These are phyloP conservation scores for Ilyonectria mors-panacis DNA, from an alignment of 2,329 filamentous ascomycete species.

Conservation along the genomic window DNA sequence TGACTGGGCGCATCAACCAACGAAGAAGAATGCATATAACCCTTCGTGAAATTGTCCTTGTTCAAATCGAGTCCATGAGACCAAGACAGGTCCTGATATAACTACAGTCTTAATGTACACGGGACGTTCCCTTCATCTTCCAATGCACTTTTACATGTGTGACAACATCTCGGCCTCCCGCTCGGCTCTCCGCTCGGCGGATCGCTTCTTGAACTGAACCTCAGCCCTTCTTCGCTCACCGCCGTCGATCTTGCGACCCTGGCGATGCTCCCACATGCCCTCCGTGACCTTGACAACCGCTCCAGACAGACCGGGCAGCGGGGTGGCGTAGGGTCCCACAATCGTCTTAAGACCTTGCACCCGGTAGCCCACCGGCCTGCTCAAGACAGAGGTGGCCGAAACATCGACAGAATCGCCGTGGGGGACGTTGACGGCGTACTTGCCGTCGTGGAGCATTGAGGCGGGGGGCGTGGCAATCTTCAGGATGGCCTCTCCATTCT, in stretches of 20 bases:
- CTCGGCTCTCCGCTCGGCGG: slow-evolving; percentile 82
- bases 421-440: slow-evolving; percentile 71
- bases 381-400: slow-evolving; percentile 33
- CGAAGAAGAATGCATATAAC: no score
- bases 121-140: slow-evolving; percentile 35
- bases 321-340: slow-evolving; percentile 80
- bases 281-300: slow-evolving; percentile 81
- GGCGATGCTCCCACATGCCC: slow-evolving; percentile 92
- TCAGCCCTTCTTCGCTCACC: slow-evolving; percentile 92
- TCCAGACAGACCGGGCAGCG: slow-evolving; percentile 75
- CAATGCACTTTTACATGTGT: slow-evolving; percentile 49
- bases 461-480: slow-evolving; percentile 61
- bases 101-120: slow-evolving; percentile 50
- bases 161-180: slow-evolving; percentile 59
- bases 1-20: background rate
- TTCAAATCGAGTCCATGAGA: slow-evolving; percentile 23
- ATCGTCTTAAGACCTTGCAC: slow-evolving; percentile 80
- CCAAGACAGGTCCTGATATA: slow-evolving; percentile 44
- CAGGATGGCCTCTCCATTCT: slow-evolving; percentile 67
- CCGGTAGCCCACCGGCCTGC: slow-evolving; percentile 66
- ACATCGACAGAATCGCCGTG: slow-evolving; percentile 55
- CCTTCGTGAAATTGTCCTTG: background rate
- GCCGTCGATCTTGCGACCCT: slow-evolving; percentile 93
- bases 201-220: slow-evolving; percentile 87
- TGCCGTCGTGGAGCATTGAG: slow-evolving; percentile 59